phyloP scores from a whole-genome alignment of 2,329 filamentous ascomycete genomes.

The Mycocentrospora acerina region DNA sequence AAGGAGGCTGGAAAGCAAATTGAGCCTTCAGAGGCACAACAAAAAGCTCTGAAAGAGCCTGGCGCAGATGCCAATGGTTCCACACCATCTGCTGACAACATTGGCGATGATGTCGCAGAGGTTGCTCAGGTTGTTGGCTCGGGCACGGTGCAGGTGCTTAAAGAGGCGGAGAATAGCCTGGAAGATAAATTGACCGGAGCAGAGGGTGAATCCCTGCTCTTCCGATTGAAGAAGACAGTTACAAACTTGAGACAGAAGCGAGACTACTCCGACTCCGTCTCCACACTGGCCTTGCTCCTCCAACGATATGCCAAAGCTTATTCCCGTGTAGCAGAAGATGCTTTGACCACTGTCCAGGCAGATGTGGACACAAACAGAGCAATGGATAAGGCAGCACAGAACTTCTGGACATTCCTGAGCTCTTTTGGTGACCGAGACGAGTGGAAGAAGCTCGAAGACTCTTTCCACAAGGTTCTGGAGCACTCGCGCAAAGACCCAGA shows the following conservation, averaged over 20 bases:
- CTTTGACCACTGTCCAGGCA: slow-evolving; percentile 65
- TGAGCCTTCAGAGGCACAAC: slow-evolving; percentile 66
- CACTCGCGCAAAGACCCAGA: slow-evolving; percentile 77
- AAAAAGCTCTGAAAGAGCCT: slow-evolving; percentile 55
- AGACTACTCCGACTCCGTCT: slow-evolving; percentile 86
- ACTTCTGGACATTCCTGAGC: slow-evolving; percentile 78
- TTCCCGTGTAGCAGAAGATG: slow-evolving; percentile 69
- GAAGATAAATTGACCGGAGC: slow-evolving; percentile 71
- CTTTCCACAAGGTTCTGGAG: slow-evolving; percentile 69
- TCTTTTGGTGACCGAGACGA: slow-evolving; percentile 73
- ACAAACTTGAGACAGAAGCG: slow-evolving; percentile 70
- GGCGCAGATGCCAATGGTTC: slow-evolving; percentile 51
- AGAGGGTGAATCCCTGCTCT: slow-evolving; percentile 70
- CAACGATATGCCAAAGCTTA: slow-evolving; percentile 78
- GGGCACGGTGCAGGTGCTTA: slow-evolving; percentile 49
- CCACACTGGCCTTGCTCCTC: slow-evolving; percentile 72
- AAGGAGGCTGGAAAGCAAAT: slow-evolving; percentile 72
- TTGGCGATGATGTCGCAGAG: slow-evolving; percentile 53
- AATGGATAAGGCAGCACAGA: slow-evolving; percentile 71
- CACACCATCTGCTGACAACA: slow-evolving; percentile 61
- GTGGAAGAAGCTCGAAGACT: slow-evolving; percentile 73
- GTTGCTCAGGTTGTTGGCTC: slow-evolving; percentile 49
- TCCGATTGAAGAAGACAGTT: slow-evolving; percentile 76
- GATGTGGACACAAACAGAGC: slow-evolving; percentile 74
- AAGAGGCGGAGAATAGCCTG: slow-evolving; percentile 69